Percentiles rank a stretch among this genome's conserved stretches.
phyloP scores from a whole-genome alignment of 2,329 filamentous ascomycete genomes.

The Aspergillus tubingensis region DNA sequence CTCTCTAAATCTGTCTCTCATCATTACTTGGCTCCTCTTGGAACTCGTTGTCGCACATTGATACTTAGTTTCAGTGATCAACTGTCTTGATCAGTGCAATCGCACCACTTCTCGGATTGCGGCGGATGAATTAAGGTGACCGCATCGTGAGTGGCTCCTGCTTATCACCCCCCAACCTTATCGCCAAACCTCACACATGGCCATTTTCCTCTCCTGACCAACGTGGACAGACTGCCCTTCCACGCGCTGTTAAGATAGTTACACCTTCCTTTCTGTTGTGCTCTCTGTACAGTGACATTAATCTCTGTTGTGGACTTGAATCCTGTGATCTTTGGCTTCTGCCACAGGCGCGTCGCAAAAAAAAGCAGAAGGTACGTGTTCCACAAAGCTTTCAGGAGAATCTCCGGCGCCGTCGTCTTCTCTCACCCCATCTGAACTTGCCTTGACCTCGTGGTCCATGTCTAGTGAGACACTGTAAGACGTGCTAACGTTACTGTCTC shows the following conservation, averaged over 20 bases:
- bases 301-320: background rate
- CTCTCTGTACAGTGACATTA: background rate
- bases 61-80: background rate
- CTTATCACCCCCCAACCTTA: conserved; percentile 2
- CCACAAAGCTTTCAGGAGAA: conserved; percentile 3
- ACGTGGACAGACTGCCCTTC: background rate
- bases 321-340: background rate
- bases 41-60: background rate
- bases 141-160: background rate
- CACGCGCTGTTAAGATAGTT: background rate
- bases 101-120: background rate
- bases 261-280: background rate
- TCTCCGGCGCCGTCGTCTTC: background rate
- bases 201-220: conserved; percentile 4
- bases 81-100: background rate
- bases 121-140: background rate
- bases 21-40: background rate
- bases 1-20: background rate
- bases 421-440: background rate
- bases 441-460: background rate
- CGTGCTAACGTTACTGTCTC: background rate
- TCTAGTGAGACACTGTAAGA: background rate
- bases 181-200: conserved; percentile 3
- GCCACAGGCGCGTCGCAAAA: background rate
- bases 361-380: background rate